Evolutionary conservation across 805 yeast species (phyloP).

Genomic region (Yarrowia keelungensis): DNA sequence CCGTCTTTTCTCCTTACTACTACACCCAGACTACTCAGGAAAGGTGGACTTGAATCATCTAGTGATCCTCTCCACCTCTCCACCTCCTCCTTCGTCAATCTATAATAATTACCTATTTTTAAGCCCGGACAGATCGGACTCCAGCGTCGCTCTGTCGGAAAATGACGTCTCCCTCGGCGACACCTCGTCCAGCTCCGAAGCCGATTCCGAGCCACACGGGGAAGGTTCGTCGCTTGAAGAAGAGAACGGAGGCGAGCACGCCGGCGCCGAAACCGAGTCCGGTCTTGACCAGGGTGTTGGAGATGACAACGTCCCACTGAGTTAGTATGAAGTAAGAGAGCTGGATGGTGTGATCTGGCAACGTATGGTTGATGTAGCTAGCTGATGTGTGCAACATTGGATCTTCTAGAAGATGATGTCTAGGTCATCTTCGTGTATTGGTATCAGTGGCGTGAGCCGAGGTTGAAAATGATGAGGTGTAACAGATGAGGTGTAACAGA

Average conservation of each 20-base stretch:
- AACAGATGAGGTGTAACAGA: no score
- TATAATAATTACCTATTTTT: slow-evolving; percentile 38
- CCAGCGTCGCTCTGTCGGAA: slow-evolving; percentile 62
- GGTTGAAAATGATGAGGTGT: no score
- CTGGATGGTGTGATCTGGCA: neutral
- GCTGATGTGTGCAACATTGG: no score
- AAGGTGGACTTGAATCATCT: no score
- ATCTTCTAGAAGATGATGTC: no score
- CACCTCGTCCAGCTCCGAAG: slow-evolving; percentile 97
- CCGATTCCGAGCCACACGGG: slow-evolving; percentile 99
- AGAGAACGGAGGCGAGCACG: slow-evolving; percentile 85
- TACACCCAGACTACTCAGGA: no score
- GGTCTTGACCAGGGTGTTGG: slow-evolving; percentile 92
- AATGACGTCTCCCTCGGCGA: slow-evolving; percentile 97
- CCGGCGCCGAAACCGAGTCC: slow-evolving; percentile 98
- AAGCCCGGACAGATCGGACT: slow-evolving; percentile 48
- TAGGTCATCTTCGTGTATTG: no score
- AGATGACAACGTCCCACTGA: slow-evolving; percentile 92
- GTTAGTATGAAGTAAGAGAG: neutral
- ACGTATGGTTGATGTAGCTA: no score
- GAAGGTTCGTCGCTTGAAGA: slow-evolving; percentile 93
- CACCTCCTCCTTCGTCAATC: neutral
- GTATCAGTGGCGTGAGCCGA: no score
- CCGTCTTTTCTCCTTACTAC: no score
- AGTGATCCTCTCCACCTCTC: no score